Percentiles rank a stretch among this genome's conserved stretches.
phyloP scores from a whole-genome alignment of 441 rosid species.

The Erodium texanum region DNA sequence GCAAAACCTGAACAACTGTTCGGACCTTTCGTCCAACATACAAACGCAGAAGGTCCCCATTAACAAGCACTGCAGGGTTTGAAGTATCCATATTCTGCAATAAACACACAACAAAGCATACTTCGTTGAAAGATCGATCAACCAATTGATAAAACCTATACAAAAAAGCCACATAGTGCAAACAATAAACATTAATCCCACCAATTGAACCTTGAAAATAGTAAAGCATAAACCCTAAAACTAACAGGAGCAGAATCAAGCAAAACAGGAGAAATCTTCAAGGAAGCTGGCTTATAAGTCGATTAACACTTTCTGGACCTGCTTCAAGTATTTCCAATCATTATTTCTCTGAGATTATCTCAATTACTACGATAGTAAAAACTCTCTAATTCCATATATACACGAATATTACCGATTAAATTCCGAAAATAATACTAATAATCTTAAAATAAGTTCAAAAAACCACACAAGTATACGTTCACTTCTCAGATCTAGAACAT shows the following conservation, averaged over 20 bases:
- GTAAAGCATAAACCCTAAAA: neutral
- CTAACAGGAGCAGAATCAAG: neutral
- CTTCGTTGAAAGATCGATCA: neutral
- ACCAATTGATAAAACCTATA: neutral
- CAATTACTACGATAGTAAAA: neutral
- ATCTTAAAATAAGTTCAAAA: no score
- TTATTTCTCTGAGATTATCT: neutral
- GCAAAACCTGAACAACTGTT: conserved; percentile 53
- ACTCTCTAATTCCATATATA: neutral
- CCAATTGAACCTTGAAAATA: neutral
- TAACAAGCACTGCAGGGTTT: conserved; percentile 68
- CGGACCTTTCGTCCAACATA: conserved; percentile 65
- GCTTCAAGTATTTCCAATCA: neutral
- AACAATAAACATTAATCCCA: neutral
- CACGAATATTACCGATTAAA: neutral
- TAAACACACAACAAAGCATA: conserved; percentile 1
- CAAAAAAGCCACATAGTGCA: neutral
- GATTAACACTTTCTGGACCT: neutral
- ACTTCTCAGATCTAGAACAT: neutral
- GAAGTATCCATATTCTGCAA: conserved; percentile 59
- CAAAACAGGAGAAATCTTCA: neutral
- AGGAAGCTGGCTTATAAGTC: neutral
- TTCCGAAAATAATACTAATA: neutral
- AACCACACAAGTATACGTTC: no score
- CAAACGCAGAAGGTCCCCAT: conserved; percentile 47